Evolutionary conservation across 805 yeast genomes (phyloP), one percentile per base, ranked within the genome.

Genomic region (Nakazawaea peltata): DNA sequence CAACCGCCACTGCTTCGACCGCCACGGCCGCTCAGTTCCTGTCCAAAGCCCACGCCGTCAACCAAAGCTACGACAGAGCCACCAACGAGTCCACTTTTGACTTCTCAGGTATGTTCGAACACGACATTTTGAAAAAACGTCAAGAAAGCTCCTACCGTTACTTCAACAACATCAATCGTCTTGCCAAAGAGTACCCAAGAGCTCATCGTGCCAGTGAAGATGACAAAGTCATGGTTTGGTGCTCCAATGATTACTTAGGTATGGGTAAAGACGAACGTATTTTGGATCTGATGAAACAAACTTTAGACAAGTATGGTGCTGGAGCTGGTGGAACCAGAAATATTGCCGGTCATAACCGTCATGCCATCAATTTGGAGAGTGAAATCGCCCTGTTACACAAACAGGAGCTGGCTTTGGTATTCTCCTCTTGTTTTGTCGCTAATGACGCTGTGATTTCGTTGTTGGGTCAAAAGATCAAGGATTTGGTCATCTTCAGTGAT

Each of bases 261-360:
- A 84, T 92, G 92, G 90, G 96, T 34, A 77, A 75, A 51, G 83
- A 90, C 56, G 71, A 70, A 43, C 64, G 69, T 43, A 90, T 90
- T 29, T 63, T 86, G 41, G 62, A 72, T 13, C 77, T 76, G 37
- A 92, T 90, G 90, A 80, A 81, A 48, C 56, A 66, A 32, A 78
- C 94, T 13, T 69, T 92, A 57, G 82, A 81, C 49, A 77, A 74
- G 63, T 92, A 92, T 56, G 99, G 99, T 50, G 82, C 95, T 4
- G 99, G 99, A 49, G 95, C 99, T 7, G 99, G 99, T 53, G 99
- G 99, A 48, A 92, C 99, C 32, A 74, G 99, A 54, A 92, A 92
- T 63, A 92, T 92, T 57, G 98, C 99, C 2, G 99, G 99, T 43
- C 98, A 92, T 59, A 92, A 92, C 59, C 59, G 65, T 40, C 90